These are phyloP conservation scores for Nyssa sinensis DNA, from an alignment of 148 eudicot species.

Conservation along the genomic window DNA sequence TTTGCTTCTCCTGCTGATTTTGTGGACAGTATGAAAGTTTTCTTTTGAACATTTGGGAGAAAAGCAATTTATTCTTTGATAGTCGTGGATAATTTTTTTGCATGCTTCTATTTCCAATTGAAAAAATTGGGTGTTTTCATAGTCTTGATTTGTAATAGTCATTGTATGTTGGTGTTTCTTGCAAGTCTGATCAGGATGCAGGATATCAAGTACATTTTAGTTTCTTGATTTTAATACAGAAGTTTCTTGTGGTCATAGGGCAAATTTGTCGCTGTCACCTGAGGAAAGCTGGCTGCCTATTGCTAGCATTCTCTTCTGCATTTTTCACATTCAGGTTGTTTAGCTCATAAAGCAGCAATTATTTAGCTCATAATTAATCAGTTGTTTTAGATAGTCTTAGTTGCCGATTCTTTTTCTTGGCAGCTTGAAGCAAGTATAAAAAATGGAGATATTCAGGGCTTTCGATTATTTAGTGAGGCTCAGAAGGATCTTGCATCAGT, in stretches of 20 bases:
- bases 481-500: constrained; percentile 34
- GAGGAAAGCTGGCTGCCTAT: constrained; percentile 97
- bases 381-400: not conserved
- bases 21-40: not conserved
- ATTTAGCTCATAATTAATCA: not conserved
- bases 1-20: not conserved
- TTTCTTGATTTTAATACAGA: not conserved
- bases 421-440: constrained; percentile 83
- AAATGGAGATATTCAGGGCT: constrained; percentile 69
- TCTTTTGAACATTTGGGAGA: too few relatives aligned
- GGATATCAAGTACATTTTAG: not conserved
- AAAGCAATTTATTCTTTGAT: too few relatives aligned
- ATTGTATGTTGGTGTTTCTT: not conserved
- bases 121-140: too few relatives aligned
- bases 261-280: constrained; percentile 76
- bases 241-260: constrained; percentile 35
- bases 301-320: constrained; percentile 79
- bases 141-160: too few relatives aligned
- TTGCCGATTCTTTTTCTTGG: constrained; percentile 13
- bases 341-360: constrained; percentile 3
- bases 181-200: not conserved
- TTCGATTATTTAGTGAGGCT: constrained; percentile 48
- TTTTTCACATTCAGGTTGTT: constrained; percentile 81
- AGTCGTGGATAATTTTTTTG: too few relatives aligned
- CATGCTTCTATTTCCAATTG: too few relatives aligned